Evolutionary conservation across 495 filamentous ascomycete species (phyloP), one percentile per base, ranked within the genome.

Genomic region (Symbiotaphrina buchneri): DNA sequence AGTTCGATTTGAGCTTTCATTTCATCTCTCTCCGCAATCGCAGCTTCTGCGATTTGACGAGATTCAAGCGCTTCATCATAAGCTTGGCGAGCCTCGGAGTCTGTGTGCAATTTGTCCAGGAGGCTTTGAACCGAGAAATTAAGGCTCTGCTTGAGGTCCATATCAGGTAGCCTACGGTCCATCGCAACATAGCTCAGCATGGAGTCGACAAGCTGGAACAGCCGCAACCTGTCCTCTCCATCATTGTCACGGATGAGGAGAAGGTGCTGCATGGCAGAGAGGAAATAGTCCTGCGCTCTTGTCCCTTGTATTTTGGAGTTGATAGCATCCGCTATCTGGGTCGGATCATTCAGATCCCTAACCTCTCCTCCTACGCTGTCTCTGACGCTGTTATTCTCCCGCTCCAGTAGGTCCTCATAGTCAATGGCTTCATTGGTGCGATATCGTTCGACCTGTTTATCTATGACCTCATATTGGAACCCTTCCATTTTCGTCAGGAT

Each of bases 121-220:
- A 97, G 58, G 49, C 65, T 87, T 54, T 97, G 87, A 24, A 97
- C 87, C 2, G 90, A 93, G 46, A 95, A 94, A 47, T 85, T 93
- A 41, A 97, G 65, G 37, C 83, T 91, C 44, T 93, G 83, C 52
- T 91, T 91, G 33, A 97, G 68, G 46, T 97, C 87, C 63, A 97
- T 81, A 53, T 97, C 84, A 25, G 87, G 90, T 37, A 95, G 51
- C 31, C 87, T 66, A 39, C 87, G 71, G 49, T 97, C 87, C 90
- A 97, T 97, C 34, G 84, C 87, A 35, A 97, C 87, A 49, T 97
- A 95, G 54, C 80, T 91, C 37, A 97, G 70, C 79, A 97, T 97
- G 6, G 79, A 71, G 47, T 97, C 87, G 6, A 95, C 85, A 6
- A 97, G 66, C 58, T 97, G 87, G 56, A 95, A 97, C 81, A 94